A percentile compares a stretch with the other conserved stretches of the same genome.
Conservation (phyloP, 2,329 filamentous ascomycete genomes). For the Monascus ruber region DNA sequence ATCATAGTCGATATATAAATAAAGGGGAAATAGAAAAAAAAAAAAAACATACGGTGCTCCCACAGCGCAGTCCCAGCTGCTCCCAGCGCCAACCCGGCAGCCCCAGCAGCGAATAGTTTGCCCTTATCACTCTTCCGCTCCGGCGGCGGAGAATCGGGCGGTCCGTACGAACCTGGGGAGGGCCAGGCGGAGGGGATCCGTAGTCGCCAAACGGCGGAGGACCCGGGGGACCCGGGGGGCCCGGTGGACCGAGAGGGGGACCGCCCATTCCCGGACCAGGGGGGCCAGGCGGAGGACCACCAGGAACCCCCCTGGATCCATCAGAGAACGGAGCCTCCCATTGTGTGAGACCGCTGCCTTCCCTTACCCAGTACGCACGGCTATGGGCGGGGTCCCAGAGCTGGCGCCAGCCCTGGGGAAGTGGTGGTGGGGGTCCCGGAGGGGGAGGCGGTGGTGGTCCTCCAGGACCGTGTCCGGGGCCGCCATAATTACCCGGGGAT, state of each 20-base stretch:
- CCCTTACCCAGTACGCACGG: constrained; percentile 55
- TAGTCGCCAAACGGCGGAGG: constrained; percentile 12
- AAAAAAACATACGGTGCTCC: constrained; percentile 35
- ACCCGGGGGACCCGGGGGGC: too few relatives aligned
- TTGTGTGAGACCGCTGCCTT: constrained; percentile 49
- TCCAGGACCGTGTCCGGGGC: neutral
- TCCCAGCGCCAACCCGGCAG: constrained; percentile 47
- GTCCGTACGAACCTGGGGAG: constrained; percentile 5
- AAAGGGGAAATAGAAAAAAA: neutral
- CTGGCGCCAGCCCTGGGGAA: constrained; percentile 51
- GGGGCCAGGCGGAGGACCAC: constrained; percentile 12
- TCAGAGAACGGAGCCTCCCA: constrained; percentile 46
- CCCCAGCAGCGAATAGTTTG: constrained; percentile 44
- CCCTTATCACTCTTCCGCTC: constrained; percentile 37
- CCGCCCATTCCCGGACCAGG: constrained; percentile 14
- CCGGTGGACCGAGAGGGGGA: constrained; percentile 6
- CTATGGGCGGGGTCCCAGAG: constrained; percentile 52
- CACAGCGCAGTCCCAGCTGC: constrained; percentile 48
- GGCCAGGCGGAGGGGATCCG: constrained; percentile 9
- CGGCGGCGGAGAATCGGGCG: constrained; percentile 9
- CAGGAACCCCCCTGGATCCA: constrained; percentile 12
- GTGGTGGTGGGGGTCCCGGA: constrained; percentile 35
- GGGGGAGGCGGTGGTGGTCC: constrained; percentile 12
- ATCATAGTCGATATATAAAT: too few relatives aligned
- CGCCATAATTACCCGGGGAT: constrained; percentile 7